Evolutionary conservation across 139 green algal species (phyloP).

Genomic region (Coelastrella sp.): DNA sequence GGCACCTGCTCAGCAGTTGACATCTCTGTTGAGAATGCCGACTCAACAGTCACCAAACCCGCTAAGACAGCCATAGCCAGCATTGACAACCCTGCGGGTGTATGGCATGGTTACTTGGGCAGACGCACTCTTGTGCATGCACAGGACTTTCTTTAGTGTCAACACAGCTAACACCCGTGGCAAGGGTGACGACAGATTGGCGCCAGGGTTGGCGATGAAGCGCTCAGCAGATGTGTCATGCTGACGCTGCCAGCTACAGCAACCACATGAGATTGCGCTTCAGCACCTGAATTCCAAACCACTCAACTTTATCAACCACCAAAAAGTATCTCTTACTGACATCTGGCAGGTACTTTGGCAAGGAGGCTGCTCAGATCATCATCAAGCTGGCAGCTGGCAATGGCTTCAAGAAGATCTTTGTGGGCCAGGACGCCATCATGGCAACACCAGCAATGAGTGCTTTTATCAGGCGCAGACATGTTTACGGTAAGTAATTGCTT

Average conservation of each 20-base stretch:
- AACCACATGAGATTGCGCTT: not conserved
- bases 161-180: too few species aligned
- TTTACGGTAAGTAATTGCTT: constrained; percentile 74
- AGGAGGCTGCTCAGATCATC: constrained; percentile 97
- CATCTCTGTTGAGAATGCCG: not conserved
- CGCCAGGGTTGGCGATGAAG: too few species aligned
- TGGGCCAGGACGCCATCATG: constrained; percentile 96
- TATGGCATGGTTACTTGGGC: too few species aligned
- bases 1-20: not conserved
- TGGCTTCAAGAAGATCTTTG: constrained; percentile 82
- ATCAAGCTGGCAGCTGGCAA: constrained; percentile 94
- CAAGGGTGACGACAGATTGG: too few species aligned
- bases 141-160: too few species aligned
- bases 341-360: constrained; percentile 93
- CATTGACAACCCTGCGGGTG: too few species aligned
- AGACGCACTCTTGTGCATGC: too few species aligned
- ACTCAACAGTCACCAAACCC: too few species aligned
- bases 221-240: not conserved
- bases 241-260: not conserved
- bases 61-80: too few species aligned
- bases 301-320: not conserved
- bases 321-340: not conserved
- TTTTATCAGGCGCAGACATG: constrained; percentile 90
- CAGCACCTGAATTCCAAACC: too few species aligned
- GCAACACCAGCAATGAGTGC: constrained; percentile 97